Conservation (phyloP, 2,329 filamentous ascomycete species). For the Zarea fungicola region DNA sequence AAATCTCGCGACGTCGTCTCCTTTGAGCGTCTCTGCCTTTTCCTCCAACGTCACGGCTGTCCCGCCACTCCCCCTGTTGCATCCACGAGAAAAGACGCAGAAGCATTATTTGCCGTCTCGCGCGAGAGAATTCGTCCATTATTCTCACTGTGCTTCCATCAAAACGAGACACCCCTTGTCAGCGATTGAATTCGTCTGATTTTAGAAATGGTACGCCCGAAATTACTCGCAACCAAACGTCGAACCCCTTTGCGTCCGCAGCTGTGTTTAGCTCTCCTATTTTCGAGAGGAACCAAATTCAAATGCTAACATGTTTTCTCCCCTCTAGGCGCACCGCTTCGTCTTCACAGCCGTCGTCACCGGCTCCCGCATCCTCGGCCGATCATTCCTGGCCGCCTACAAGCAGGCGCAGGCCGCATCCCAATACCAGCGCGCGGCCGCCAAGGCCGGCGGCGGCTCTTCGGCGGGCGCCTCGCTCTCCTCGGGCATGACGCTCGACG, state of each 20-base stretch:
- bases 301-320: neutral
- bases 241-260: neutral
- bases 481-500: slow-evolving; percentile 82
- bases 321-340: slow-evolving; percentile 74
- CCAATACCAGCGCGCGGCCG: slow-evolving; percentile 70
- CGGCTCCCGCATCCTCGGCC: slow-evolving; percentile 85
- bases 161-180: neutral
- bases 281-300: too few species aligned
- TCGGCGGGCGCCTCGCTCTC: slow-evolving; percentile 49
- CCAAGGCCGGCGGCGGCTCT: slow-evolving; percentile 54
- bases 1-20: slow-evolving; percentile 11
- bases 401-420: slow-evolving; percentile 87
- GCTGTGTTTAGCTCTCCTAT: too few species aligned
- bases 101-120: slow-evolving; percentile 5
- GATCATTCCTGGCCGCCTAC: slow-evolving; percentile 90
- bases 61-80: neutral
- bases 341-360: slow-evolving; percentile 88
- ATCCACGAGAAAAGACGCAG: slow-evolving; percentile 4
- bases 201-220: slow-evolving; percentile 11
- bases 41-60: neutral
- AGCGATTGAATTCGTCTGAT: slow-evolving; percentile 15
- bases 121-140: neutral
- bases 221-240: neutral
- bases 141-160: neutral
- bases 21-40: neutral